Evolutionary conservation across 2,329 filamentous ascomycete genomes (phyloP), one percentile per base, ranked within the genome.

Genomic region (Scedosporium dehoogii): DNA sequence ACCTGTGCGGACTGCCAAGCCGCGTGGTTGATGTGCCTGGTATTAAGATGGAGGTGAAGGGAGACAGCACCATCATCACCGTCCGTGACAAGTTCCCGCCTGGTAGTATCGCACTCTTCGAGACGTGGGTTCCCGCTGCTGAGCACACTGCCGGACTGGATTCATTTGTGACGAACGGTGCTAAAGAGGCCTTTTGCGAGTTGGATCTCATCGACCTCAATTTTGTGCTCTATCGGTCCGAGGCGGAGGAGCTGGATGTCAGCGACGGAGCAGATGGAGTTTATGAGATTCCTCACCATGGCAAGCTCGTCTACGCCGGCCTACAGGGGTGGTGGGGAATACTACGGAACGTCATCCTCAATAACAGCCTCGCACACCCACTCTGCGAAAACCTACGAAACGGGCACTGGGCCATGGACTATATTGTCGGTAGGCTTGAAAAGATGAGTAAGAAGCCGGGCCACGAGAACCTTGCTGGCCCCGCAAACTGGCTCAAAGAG

Each of bases 311-410:
- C 2, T 99, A 97, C 73, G 93, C 93, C 64, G 94, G 94, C 64
- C 81, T 99, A n/a, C 94, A 99, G 73, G 96, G 96, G 44, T 99
- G 94, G 93, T 96, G 93, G 92, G 97, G 92, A 72, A 79, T 96
- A 0, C 78, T 99, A 51, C 88, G 91, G 68, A 81, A 89, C 63
- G 88, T 99, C 65, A 90, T 97, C 68, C 84, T 82, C 59, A 86
- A 94, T 66, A 99, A 99, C 72, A 86, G 97, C 71, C 83, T 99
- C 7, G 94, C 90, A 0, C 94, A 99, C 71, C 90, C 94, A 0
- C 81, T 99, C 10, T 97, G 93, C 73, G 88, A 97, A 70, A 93
- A 99, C 70, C 83, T 99, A 4, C 87, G 94, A 59, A 85, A 96
- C 66, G 94, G 94, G 0, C 86, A 92, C 67, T 99, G 94, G 94